A percentile compares a stretch with the other conserved stretches of the same genome.
These are phyloP conservation scores for Raphanus hybrid DNA, from an alignment of 441 rosid species.

Conservation along the genomic window DNA sequence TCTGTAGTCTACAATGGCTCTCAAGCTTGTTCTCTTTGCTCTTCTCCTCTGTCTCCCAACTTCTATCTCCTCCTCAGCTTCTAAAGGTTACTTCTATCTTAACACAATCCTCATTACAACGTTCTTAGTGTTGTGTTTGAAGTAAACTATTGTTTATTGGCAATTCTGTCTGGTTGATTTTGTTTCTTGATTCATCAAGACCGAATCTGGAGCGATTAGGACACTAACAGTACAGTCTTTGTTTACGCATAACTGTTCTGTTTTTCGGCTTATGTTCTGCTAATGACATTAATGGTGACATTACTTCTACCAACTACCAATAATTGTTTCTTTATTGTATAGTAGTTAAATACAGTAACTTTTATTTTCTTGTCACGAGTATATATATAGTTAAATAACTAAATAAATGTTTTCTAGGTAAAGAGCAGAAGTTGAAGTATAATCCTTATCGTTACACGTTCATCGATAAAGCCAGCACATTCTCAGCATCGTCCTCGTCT, in stretches of 20 bases:
- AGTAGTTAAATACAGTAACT: too few species aligned
- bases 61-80: conserved; percentile 40
- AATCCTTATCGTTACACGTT: conserved; percentile 61
- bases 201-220: conserved; percentile 19
- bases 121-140: conserved; percentile 1
- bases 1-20: conserved; percentile 64
- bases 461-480: conserved; percentile 74
- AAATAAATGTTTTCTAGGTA: conserved; percentile 14
- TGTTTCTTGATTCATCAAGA: conserved; percentile 13
- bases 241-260: background rate
- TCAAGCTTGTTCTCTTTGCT: conserved; percentile 54
- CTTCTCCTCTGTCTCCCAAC: conserved; percentile 35
- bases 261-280: conserved; percentile 7
- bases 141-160: background rate
- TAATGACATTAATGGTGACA: conserved; percentile 23
- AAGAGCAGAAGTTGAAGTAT: conserved; percentile 42
- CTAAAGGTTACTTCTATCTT: conserved; percentile 32
- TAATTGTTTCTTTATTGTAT: background rate
- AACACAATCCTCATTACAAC: background rate
- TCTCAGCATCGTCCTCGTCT: conserved; percentile 56
- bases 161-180: conserved; percentile 6
- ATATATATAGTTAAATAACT: background rate
- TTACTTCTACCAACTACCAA: conserved; percentile 32
- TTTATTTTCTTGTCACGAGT: too few species aligned
- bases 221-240: conserved; percentile 30